Base-by-base conservation (phyloP, 495 filamentous ascomycete species). In the Tirmania nivea region DNA sequence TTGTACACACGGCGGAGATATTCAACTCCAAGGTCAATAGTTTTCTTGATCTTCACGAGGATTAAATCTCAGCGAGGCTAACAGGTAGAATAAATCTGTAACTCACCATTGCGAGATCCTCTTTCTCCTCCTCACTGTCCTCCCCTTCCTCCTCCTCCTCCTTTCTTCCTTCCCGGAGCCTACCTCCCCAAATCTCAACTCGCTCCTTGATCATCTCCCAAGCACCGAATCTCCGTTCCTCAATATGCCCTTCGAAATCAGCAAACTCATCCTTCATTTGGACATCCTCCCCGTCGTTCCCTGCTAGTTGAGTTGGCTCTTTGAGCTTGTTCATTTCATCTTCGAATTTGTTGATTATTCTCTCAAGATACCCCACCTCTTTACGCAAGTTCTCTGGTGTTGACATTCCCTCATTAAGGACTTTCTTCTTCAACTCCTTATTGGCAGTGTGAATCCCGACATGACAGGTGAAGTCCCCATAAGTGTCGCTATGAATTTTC, bases 1-100 rank as follows among this genome's bases (percentile, higher is more conserved):
- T 89, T 94, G 76, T 88, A 90, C 52, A 95, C 89, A 12, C 90
- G 79, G 36, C 90, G 86, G 51, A 97, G 75, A 65, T 97, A 97
- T 66, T 97, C 90, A 36, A 99, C 89, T 66, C 90, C 74, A 51
- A 99, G 69, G 66, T 99, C 90, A 37, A 99, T 75, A 60, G 85
- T 87, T 75, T 99, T 99, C 71, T 89, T 86, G 48, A 25, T 19
- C 48, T 50, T 8, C 39, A 45, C 19, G 79, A 75, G 14, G 14
- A 47, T 47, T 14, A 47, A 8, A 47, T 6, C 14, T 47, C 42
- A 47, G 42, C 19, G 19, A 14, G 10, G 42, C 14, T 47, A n/a
- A 8, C 14, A 47, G 19, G 14, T n/a, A 47, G 14, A 9, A 6
- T 14, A 47, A 47, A 19, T 14, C 6, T 47, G 93, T 87, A 31